Base-by-base conservation (phyloP, 306 rosid genomes). In the Vigna hirtella region DNA sequence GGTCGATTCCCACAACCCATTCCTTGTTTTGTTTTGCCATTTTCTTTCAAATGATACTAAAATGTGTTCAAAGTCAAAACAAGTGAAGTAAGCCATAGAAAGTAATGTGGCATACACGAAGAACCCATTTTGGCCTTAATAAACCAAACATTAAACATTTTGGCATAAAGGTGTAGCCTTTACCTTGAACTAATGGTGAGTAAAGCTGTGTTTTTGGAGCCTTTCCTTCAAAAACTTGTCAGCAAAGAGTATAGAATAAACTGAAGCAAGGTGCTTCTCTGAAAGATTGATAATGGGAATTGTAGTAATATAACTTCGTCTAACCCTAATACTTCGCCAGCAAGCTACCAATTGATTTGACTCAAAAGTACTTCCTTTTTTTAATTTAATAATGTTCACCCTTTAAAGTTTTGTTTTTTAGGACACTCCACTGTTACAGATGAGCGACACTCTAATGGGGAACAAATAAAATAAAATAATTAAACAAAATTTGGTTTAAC, bases 1-100 rank as follows among this genome's bases (percentile, higher is more conserved):
- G 73, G 49, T 72, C 83, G 0, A 79, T 72, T 62, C 73, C 83
- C 1, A 79, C 24, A 0, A 26, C 67, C 12, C 0, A 5, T 6
- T 52, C 72, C 28, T 69, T 18, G 0, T 12, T 6, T 69, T 17
- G 49, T 17, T 10, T 32, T 0, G 38, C n/a, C 81, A 77, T 68
- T 0, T 3, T 74, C 70, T 61, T 10, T 30, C 14, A 47, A 28
- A 6, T 56, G 62, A 55, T 18, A 18, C 14, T 20, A 22, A 2
- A 22, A 56, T 10, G 62, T 18, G 61, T 55, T 18, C 14, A 8
- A 30, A 30, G 4, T 4, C 5, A 30, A 4, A 30, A 30, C 6
- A 55, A 18, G 0, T 9, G 28, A 55, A 9, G 30, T 18, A 2
- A 18, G 13, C 26, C 30, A 7, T 2, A 52, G 58, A 17, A 17